phyloP scores from a whole-genome alignment of 2,329 filamentous ascomycete genomes.

The Alternaria angustiovoidea region DNA sequence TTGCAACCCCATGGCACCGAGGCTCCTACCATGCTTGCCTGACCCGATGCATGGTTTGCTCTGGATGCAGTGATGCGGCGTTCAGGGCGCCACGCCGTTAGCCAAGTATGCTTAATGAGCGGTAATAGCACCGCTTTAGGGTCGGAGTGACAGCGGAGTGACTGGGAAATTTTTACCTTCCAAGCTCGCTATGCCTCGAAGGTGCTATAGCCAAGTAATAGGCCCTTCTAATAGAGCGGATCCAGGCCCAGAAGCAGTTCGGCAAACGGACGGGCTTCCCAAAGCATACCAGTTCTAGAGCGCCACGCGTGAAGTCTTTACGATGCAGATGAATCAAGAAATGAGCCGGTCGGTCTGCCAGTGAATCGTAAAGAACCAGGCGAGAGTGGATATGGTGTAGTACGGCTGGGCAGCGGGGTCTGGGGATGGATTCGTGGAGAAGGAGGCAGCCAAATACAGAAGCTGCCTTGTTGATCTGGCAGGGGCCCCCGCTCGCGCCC shows the following conservation, averaged over 20 bases:
- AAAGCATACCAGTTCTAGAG: constrained; percentile 16
- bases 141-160: constrained; percentile 7
- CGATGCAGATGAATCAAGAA: constrained; percentile 18
- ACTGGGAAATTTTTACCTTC: neutral
- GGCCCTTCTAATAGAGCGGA: constrained; percentile 21
- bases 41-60: constrained; percentile 26
- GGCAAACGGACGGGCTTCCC: constrained; percentile 24
- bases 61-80: constrained; percentile 12
- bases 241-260: constrained; percentile 23
- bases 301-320: constrained; percentile 5
- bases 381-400: constrained; percentile 9
- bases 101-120: constrained; percentile 34
- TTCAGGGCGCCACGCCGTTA: constrained; percentile 22
- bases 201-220: constrained; percentile 3
- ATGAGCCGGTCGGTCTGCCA: constrained; percentile 7
- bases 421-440: constrained; percentile 30
- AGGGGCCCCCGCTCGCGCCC: constrained; percentile 12
- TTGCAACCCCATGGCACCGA: constrained; percentile 25
- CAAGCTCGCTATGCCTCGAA: constrained; percentile 3
- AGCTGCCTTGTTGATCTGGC: constrained; percentile 15
- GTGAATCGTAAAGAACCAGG: constrained; percentile 8
- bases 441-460: constrained; percentile 15
- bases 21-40: constrained; percentile 21
- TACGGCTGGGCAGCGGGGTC: constrained; percentile 10
- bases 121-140: constrained; percentile 17